Percentiles rank a stretch among this genome's conserved stretches.
Conservation (phyloP, 2,329 filamentous ascomycete species). For the Plectosphaerella cucumerina region DNA sequence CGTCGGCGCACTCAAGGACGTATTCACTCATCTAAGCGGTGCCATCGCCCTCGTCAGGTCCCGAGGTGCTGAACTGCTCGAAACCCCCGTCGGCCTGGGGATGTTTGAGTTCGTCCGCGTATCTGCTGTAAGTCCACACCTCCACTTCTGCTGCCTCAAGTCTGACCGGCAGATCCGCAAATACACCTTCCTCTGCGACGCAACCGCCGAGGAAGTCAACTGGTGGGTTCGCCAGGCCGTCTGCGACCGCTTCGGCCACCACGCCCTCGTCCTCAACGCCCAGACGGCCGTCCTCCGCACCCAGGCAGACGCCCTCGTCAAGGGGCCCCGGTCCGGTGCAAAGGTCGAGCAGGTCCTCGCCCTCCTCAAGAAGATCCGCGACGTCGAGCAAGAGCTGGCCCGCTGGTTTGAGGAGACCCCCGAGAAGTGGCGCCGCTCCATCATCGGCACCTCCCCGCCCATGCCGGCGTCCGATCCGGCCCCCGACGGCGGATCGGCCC, state of each 20-base stretch:
- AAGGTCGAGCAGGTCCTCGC: constrained; percentile 16
- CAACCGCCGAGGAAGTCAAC: constrained; percentile 14
- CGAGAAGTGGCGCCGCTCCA: constrained; percentile 13
- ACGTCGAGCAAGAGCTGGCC: constrained; percentile 14
- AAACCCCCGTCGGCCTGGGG: constrained; percentile 13
- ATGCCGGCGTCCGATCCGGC: not conserved
- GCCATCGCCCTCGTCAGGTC: constrained; percentile 16
- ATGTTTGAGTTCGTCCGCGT: constrained; percentile 20
- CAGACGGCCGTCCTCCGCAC: constrained; percentile 18
- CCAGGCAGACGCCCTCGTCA: constrained; percentile 16
- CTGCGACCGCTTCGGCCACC: constrained; percentile 15
- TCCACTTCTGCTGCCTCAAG: not conserved
- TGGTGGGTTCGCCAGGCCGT: constrained; percentile 18
- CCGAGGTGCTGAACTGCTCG: constrained; percentile 11
- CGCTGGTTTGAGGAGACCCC: constrained; percentile 16
- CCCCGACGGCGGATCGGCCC: not conserved
- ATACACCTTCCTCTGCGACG: constrained; percentile 16
- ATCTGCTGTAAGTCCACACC: constrained; percentile 13
- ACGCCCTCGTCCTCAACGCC: constrained; percentile 17
- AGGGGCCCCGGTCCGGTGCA: constrained; percentile 9
- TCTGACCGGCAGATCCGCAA: constrained; percentile 13
- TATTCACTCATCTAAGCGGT: constrained; percentile 16
- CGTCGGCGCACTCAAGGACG: constrained; percentile 12
- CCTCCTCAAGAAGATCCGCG: constrained; percentile 13
- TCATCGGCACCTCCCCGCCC: constrained; percentile 11